Conservation (phyloP, 23 red algal genomes). For the Cyanidioschyzon merolae region DNA sequence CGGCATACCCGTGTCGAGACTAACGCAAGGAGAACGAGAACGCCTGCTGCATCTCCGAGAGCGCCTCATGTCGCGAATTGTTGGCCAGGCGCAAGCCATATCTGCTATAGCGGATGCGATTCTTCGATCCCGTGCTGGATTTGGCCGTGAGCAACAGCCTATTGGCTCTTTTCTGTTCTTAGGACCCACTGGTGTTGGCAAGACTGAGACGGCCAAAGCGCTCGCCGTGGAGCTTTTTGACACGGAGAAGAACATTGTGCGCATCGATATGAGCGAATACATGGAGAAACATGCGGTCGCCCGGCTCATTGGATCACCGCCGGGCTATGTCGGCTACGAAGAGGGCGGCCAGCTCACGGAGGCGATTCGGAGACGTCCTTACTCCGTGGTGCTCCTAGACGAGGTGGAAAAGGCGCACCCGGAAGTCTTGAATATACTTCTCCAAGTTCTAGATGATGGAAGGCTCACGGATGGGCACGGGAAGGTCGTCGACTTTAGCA, state of each 20-base stretch:
- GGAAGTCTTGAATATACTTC: slow-evolving; percentile 35
- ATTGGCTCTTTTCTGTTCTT: slow-evolving; percentile 39
- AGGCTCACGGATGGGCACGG: slow-evolving; percentile 37
- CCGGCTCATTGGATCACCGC: slow-evolving; percentile 37
- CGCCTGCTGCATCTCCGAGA: slow-evolving; percentile 19
- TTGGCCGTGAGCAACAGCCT: slow-evolving; percentile 24
- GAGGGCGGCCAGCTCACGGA: slow-evolving; percentile 50
- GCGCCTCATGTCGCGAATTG: slow-evolving; percentile 16
- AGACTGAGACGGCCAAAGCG: slow-evolving; percentile 40
- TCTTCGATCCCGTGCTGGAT: slow-evolving; percentile 23
- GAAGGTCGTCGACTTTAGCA: slow-evolving; percentile 28
- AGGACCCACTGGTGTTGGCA: slow-evolving; percentile 32
- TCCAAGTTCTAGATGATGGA: slow-evolving; percentile 45
- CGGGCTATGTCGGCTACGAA: slow-evolving; percentile 40
- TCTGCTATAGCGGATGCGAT: slow-evolving; percentile 26
- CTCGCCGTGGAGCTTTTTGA: slow-evolving; percentile 39
- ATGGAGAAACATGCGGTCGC: slow-evolving; percentile 45
- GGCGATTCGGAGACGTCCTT: slow-evolving; percentile 31
- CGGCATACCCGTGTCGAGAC: slow-evolving; percentile 24
- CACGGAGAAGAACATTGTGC: slow-evolving; percentile 37
- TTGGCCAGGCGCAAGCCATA: slow-evolving; percentile 29
- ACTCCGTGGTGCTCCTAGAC: slow-evolving; percentile 37
- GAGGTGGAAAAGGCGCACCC: slow-evolving; percentile 49
- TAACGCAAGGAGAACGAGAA: slow-evolving; percentile 29
- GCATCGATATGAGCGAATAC: slow-evolving; percentile 36